Evolutionary conservation across 345 rosid species (phyloP).

Genomic region (Gossypium anomalum): DNA sequence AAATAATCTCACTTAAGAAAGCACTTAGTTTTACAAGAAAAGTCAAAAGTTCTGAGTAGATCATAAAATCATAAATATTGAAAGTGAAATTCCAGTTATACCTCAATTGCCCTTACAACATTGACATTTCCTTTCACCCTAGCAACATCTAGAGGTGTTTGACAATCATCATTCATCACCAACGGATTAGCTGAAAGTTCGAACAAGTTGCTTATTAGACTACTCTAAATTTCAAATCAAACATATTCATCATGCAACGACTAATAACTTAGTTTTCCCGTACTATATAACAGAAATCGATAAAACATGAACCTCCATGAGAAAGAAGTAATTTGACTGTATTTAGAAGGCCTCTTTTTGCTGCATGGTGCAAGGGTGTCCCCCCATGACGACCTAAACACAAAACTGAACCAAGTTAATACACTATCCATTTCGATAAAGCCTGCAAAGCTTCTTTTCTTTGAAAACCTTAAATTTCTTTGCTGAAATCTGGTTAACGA

Average conservation of each 20-base stretch:
- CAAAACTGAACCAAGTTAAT: not conserved
- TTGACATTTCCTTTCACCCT: slow-evolving; percentile 65
- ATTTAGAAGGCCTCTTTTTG: slow-evolving; percentile 78
- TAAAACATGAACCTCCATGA: slow-evolving; percentile 54
- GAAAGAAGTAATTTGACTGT: slow-evolving; percentile 78
- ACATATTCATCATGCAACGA: not conserved
- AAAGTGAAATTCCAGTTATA: slow-evolving; percentile 18
- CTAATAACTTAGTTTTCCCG: not conserved
- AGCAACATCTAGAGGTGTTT: slow-evolving; percentile 85
- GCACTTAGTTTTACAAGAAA: not conserved
- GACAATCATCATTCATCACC: slow-evolving; percentile 82
- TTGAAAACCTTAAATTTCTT: not conserved
- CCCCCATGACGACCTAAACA: slow-evolving; percentile 74
- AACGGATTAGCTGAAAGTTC: slow-evolving; percentile 69
- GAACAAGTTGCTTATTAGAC: not conserved
- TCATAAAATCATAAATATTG: not conserved
- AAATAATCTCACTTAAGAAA: not conserved
- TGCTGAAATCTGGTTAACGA: not conserved
- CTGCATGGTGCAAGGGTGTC: slow-evolving; percentile 96
- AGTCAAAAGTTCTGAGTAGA: not conserved
- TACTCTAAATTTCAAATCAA: not conserved
- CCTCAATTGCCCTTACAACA: slow-evolving; percentile 91
- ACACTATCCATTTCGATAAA: not conserved
- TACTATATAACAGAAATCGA: not conserved
- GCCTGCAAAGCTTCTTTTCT: slow-evolving; percentile 1